Evolutionary conservation across 768 basidiomycete species (phyloP).

Genomic region (Sporobolomyces roseus): DNA sequence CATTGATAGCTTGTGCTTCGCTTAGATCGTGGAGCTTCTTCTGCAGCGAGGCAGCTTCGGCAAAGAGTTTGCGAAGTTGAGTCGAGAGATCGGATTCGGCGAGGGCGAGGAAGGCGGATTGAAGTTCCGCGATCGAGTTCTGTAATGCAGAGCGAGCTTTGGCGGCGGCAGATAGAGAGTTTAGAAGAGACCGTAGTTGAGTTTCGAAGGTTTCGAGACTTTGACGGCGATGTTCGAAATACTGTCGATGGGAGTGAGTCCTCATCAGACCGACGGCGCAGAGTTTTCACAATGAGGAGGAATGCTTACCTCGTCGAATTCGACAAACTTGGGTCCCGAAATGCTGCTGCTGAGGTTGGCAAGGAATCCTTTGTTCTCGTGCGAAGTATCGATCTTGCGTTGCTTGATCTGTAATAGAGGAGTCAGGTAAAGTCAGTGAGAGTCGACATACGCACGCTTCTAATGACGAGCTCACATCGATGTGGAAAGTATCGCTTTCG

Average conservation of each 20-base stretch:
- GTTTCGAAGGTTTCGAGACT: constrained; percentile 87
- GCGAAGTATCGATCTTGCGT: constrained; percentile 68
- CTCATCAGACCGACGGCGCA: neutral
- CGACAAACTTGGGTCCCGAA: constrained; percentile 73
- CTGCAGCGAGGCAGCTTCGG: constrained; percentile 69
- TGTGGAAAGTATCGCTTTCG: constrained; percentile 83
- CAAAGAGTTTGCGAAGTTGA: constrained; percentile 66
- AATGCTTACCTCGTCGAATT: constrained; percentile 71
- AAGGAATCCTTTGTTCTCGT: constrained; percentile 59
- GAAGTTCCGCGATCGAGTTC: constrained; percentile 58
- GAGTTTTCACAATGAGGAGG: neutral
- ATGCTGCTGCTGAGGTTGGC: constrained; percentile 28
- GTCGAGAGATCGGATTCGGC: constrained; percentile 47
- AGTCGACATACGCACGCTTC: neutral
- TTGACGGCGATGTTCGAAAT: constrained; percentile 82
- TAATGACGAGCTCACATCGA: constrained; percentile 64
- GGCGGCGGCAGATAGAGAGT: constrained; percentile 77
- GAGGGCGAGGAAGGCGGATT: constrained; percentile 65
- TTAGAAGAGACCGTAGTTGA: constrained; percentile 78
- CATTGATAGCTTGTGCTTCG: constrained; percentile 70
- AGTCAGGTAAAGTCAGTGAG: neutral
- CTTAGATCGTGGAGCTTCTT: constrained; percentile 69
- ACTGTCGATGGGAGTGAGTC: constrained; percentile 53
- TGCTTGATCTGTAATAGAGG: constrained; percentile 68
- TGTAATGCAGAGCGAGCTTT: constrained; percentile 62